Conservation (phyloP, 345 rosid genomes). For the Eucalyptus marginata region DNA sequence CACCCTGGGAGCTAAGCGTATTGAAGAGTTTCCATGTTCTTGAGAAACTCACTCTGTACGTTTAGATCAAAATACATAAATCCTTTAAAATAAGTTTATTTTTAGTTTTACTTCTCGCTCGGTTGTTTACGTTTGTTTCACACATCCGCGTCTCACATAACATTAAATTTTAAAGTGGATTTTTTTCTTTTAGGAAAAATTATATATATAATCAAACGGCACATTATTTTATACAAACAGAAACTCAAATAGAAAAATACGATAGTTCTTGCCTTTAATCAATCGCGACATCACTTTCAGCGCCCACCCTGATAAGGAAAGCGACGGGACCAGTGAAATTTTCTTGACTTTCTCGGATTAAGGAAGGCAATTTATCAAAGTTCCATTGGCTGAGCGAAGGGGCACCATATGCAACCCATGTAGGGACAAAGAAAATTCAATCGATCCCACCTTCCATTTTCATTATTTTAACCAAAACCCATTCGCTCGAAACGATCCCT, state of each 20-base stretch:
- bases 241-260: background rate
- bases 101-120: background rate
- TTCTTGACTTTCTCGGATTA: background rate
- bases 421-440: background rate
- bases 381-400: background rate
- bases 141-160: background rate
- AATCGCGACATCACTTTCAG: background rate
- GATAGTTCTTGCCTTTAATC: background rate
- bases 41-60: accelerated
- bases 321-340: background rate
- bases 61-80: accelerated
- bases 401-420: background rate
- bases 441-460: background rate
- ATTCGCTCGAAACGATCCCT: background rate
- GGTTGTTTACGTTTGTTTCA: background rate
- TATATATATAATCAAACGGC: background rate
- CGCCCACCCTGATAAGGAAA: background rate
- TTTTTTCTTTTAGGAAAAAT: background rate
- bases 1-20: accelerated
- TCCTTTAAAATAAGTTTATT: no score
- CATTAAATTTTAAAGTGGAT: background rate
- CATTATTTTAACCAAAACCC: background rate
- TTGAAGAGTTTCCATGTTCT: no score
- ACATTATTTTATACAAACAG: background rate
- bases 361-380: background rate